Evolutionary conservation across 2,329 filamentous ascomycete genomes (phyloP), one percentile per base, ranked within the genome.

Genomic region (Fusarium zealandicum): DNA sequence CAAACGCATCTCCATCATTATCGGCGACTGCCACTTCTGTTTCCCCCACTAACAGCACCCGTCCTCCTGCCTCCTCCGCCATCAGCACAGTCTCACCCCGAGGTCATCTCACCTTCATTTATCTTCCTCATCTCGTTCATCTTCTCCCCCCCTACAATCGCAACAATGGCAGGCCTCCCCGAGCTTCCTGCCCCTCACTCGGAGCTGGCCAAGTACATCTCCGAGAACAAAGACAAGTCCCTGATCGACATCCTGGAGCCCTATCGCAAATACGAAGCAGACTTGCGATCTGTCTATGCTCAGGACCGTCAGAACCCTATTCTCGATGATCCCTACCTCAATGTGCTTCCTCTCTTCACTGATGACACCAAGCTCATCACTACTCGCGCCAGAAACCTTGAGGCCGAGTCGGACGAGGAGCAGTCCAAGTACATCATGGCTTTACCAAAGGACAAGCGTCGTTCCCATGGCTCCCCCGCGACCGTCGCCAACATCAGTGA

Each of bases 341-440:
- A 90, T 63, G 75, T 89, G 18, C 75, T 90, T 7, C 87, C 89
- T 1, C 73, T 92, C 25, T 92, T 90, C 70, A 80, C 77, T 44
- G 73, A 80, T 13, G 74, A 81, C 53, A 84, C 86, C 45, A 64
- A 77, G 3, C 70, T 80, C 37, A 78, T 91, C 69, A 87, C 79
- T 54, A 81, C 86, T 44, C 82, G 85, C 38, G 86, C 87, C 45
- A 82, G 89, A 50, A 71, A 87, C 55, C 72, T 87, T 2, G 77
- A 75, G 2, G 54, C 70, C 2, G 89, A 92, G 71, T 78, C 82
- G 1, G 75, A 81, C 13, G 78, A 83, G 36, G 83, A 89, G 63
- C 84, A 81, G 65, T 80, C 84, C 12, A 82, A 74, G 65, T 92
- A 90, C 67, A 83, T 92, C 69, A 90, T 92, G 88, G 70, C 82